These are phyloP conservation scores for Solioccasus polychromus DNA, from an alignment of 768 basidiomycete genomes.

Conservation along the genomic window DNA sequence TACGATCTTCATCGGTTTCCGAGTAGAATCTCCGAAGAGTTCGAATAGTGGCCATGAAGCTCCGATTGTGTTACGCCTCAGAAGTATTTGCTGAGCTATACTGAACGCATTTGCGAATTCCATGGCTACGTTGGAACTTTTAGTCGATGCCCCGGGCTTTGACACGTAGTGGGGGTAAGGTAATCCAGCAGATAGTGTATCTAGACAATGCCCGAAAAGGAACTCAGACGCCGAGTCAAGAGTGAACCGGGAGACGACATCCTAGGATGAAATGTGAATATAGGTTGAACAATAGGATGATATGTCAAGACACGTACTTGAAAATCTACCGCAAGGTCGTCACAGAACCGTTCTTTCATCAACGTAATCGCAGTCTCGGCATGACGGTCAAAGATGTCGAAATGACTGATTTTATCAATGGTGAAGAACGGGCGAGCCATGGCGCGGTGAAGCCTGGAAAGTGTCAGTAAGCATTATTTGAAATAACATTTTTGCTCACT, in stretches of 20 bases:
- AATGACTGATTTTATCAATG: constrained; percentile 55
- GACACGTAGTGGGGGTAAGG: constrained; percentile 48
- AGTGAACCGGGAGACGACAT: constrained; percentile 59
- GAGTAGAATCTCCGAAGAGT: constrained; percentile 43
- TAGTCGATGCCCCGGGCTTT: constrained; percentile 14
- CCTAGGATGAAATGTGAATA: constrained; percentile 30
- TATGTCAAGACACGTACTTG: constrained; percentile 35
- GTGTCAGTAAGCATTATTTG: background rate
- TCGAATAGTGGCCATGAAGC: constrained; percentile 54
- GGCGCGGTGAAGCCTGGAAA: constrained; percentile 52
- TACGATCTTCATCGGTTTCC: constrained; percentile 49
- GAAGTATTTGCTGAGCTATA: constrained; percentile 43
- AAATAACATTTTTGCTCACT: constrained; percentile 35
- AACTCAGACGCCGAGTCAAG: constrained; percentile 67
- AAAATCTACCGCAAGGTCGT: constrained; percentile 56
- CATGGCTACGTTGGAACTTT: constrained; percentile 33
- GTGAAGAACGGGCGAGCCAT: constrained; percentile 65
- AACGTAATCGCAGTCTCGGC: constrained; percentile 41
- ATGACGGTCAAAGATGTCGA: constrained; percentile 58
- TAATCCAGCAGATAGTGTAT: constrained; percentile 48
- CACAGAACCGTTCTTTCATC: constrained; percentile 46
- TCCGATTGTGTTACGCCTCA: constrained; percentile 37
- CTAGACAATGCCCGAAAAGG: constrained; percentile 57
- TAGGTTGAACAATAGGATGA: background rate
- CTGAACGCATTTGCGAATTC: constrained; percentile 50